These are phyloP conservation scores for Lignosus rhinocerotis DNA, from an alignment of 1,284 basidiomycete species.

Conservation along the genomic window DNA sequence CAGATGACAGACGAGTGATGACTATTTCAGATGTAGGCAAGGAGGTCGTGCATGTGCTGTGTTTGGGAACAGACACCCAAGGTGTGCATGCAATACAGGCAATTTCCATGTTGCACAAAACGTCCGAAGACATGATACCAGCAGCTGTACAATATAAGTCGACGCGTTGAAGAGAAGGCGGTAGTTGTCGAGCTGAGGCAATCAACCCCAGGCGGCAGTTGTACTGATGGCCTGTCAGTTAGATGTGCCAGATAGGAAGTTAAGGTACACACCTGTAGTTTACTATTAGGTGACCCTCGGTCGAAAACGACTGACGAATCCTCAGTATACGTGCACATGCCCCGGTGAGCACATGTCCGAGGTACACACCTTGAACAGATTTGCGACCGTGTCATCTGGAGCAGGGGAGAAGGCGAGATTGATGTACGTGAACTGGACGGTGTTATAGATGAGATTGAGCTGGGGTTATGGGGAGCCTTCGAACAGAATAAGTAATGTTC, in stretches of 20 bases:
- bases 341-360: not conserved
- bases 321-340: not conserved
- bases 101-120: not conserved
- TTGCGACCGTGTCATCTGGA: constrained; percentile 90
- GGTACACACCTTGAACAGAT: constrained; percentile 73
- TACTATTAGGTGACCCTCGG: constrained; percentile 92
- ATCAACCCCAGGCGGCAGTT: constrained; percentile 71
- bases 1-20: too few species aligned
- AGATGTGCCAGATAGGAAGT: not conserved
- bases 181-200: not conserved
- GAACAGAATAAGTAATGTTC: not conserved
- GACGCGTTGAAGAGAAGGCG: not conserved
- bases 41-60: too few species aligned
- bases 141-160: not conserved
- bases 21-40: too few species aligned
- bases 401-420: constrained; percentile 96
- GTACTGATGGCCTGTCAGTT: constrained; percentile 43
- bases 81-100: too few species aligned
- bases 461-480: not conserved
- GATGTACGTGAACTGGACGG: constrained; percentile 92
- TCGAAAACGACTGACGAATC: constrained; percentile 76
- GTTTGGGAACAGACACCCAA: too few species aligned
- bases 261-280: constrained; percentile 81
- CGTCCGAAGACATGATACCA: not conserved
- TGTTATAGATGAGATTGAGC: not conserved